Percentiles rank a stretch among this genome's conserved stretches.
These are phyloP conservation scores for Tulasnella sp. DNA, from an alignment of 768 basidiomycete genomes.

Conservation along the genomic window DNA sequence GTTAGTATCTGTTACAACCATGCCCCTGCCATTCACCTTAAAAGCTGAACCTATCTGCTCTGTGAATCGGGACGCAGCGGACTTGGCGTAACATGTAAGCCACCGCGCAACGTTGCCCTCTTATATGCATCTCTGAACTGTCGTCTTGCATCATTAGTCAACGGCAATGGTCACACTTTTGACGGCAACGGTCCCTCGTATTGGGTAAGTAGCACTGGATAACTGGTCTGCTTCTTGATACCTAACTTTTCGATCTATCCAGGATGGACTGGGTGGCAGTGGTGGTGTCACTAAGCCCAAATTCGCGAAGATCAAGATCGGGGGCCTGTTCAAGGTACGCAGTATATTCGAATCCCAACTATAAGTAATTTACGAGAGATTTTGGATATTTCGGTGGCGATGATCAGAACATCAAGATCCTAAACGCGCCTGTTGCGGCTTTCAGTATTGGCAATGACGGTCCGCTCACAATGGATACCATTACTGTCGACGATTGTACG, in stretches of 20 bases:
- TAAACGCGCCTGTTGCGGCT: constrained; percentile 33
- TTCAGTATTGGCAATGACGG: constrained; percentile 27
- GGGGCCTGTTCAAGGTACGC: constrained; percentile 32
- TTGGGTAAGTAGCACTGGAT: constrained; percentile 29
- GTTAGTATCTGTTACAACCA: constrained; percentile 25
- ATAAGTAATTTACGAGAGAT: not conserved
- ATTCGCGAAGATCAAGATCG: constrained; percentile 36
- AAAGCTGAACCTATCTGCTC: not conserved
- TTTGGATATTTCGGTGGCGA: not conserved
- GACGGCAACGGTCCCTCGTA: constrained; percentile 36
- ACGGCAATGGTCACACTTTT: constrained; percentile 35
- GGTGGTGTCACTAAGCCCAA: constrained; percentile 24
- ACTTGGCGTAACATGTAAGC: not conserved
- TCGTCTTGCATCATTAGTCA: constrained; percentile 19
- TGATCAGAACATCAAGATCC: constrained; percentile 28
- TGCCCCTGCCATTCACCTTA: constrained; percentile 38
- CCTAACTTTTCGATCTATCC: too few species aligned
- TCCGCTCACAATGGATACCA: constrained; percentile 34
- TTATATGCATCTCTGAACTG: not conserved
- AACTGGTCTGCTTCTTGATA: not conserved
- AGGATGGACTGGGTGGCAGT: constrained; percentile 22
- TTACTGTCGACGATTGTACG: constrained; percentile 50
- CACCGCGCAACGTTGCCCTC: not conserved
- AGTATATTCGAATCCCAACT: not conserved
- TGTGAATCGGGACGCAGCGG: not conserved